A percentile compares a stretch with the other conserved stretches of the same genome.
These are phyloP conservation scores for Acacia melanoxylon DNA, from an alignment of 306 rosid genomes.

Conservation along the genomic window DNA sequence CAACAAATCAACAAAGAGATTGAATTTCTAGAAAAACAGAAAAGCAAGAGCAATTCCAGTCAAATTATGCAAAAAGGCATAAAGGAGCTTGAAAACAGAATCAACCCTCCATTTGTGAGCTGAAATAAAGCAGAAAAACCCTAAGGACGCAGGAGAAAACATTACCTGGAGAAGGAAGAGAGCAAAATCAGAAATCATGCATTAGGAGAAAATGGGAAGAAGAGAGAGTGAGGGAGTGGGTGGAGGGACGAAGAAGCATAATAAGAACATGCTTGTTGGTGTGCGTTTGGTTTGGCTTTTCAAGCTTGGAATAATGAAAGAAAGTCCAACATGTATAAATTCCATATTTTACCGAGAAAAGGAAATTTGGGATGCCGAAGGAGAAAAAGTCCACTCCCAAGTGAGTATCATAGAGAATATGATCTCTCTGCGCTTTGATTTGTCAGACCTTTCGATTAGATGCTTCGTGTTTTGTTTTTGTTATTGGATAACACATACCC, in stretches of 20 bases:
- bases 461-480: background rate
- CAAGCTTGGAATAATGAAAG: background rate
- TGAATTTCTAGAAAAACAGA: background rate
- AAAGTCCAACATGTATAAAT: constrained; percentile 22
- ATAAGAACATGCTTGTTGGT: background rate
- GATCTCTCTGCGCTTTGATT: background rate
- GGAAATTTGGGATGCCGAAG: constrained; percentile 1
- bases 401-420: constrained; percentile 17
- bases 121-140: background rate
- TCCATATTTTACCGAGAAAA: constrained; percentile 20
- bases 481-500: background rate
- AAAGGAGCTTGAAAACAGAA: background rate
- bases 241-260: constrained; percentile 14
- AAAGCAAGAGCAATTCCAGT: background rate
- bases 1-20: background rate
- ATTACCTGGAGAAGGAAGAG: background rate
- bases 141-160: background rate
- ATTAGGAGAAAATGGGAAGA: background rate
- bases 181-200: background rate
- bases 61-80: background rate
- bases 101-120: background rate
- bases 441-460: constrained; percentile 6
- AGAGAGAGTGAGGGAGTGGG: constrained; percentile 1
- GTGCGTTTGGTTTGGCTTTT: constrained; percentile 22
- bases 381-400: constrained; percentile 21